Base-by-base conservation (phyloP, 139 green algal genomes). In the Pycnococcus provasolii region DNA sequence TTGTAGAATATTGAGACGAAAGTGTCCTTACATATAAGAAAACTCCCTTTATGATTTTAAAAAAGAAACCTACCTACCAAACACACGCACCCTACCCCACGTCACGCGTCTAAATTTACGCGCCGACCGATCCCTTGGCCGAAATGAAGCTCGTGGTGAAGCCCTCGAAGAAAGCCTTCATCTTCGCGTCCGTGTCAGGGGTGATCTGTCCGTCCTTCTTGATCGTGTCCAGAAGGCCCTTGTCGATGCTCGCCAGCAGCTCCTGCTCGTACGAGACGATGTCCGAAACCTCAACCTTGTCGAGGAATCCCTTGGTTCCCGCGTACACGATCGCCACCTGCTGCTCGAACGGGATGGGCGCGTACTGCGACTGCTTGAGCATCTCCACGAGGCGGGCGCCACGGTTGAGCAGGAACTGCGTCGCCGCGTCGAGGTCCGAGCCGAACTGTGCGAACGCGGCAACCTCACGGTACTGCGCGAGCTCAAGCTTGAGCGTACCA, bases 401-500 rank as follows among this genome's bases (percentile, higher is more conserved):
- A 66, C 86, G 83, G 73, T 91, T 87, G 72, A 95, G 83, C 48
- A 91, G 75, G 76, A 90, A 89, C 81, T 94, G 84, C 40, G 86
- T 95, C 62, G 88, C 81, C 7, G 83, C 83, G 64, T 95, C 89
- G 37, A 96, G 69, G 79, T 96, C 87, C 6, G 86, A 94, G 57
- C 83, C 87, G 73, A 95, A 95, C 78, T 95, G 87, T 42, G 87
- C 84, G 74, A 95, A 95, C 4, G 86, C 89, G 37, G 81, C 87
- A 42, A 95, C 81, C 77, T 95, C 87, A 74, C 83, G 78, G 81
- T 91, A 95, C 77, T 96, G 89, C 3, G 87, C 89, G 44, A 92
- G 67, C 79, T 92, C 86, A 45, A 89, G 74, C 76, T 91, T 91
- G 46, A 89, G 70, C 6, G 64, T 80, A 58, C 81, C 81, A 40